Conservation (phyloP, 202 grass and related monocot species). For the Schoenoplectus triqueter region DNA sequence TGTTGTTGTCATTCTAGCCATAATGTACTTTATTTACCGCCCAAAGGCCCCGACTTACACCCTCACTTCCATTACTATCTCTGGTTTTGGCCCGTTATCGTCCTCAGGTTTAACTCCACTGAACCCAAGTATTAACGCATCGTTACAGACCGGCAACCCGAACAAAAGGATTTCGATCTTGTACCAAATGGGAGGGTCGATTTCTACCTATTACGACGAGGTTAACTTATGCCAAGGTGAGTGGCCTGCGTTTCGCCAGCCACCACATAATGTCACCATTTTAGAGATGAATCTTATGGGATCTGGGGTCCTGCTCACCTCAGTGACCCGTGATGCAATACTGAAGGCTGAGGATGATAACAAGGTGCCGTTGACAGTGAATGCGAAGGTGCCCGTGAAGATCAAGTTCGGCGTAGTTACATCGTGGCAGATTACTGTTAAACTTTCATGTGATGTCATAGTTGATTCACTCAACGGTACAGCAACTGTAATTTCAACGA, state of each 20-base stretch:
- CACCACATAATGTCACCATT: constrained; percentile 52
- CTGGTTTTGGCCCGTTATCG: constrained; percentile 46
- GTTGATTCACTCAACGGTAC: constrained; percentile 52
- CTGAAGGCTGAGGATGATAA: constrained; percentile 38
- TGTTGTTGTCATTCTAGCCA: constrained; percentile 10
- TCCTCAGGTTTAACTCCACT: constrained; percentile 28
- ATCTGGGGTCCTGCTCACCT: constrained; percentile 37
- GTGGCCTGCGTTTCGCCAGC: constrained; percentile 72
- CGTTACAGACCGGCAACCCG: constrained; percentile 53
- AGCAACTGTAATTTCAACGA: constrained; percentile 31
- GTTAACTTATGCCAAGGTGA: constrained; percentile 44
- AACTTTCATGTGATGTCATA: constrained; percentile 51
- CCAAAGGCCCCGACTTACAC: constrained; percentile 58
- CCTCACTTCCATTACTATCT: constrained; percentile 57
- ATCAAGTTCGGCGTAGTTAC: constrained; percentile 52
- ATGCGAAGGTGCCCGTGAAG: constrained; percentile 49
- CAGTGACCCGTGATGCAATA: constrained; percentile 33
- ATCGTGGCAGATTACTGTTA: constrained; percentile 64
- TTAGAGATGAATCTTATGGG: constrained; percentile 35
- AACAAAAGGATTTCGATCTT: constrained; percentile 59
- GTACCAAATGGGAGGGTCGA: constrained; percentile 52
- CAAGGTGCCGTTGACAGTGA: constrained; percentile 52
- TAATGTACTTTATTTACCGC: constrained; percentile 60
- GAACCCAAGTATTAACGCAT: constrained; percentile 42
- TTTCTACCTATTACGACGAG: constrained; percentile 50